Conservation (phyloP, 2,329 filamentous ascomycete species). For the Pyrenophora graminea region DNA sequence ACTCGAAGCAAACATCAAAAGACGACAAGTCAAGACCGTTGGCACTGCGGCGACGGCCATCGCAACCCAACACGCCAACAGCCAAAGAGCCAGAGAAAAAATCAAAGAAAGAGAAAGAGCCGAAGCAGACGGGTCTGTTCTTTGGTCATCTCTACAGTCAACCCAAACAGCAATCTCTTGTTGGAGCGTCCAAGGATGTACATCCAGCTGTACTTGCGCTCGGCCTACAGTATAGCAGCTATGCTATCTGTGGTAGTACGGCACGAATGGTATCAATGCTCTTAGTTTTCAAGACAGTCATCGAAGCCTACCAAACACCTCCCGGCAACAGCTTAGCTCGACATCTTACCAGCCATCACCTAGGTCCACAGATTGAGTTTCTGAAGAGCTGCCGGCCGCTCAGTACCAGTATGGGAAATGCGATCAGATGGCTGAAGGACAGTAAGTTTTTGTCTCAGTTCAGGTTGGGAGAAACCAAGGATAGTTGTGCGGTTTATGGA, state of each 20-base stretch:
- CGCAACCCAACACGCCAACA: constrained; percentile 34
- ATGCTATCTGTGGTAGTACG: constrained; percentile 86
- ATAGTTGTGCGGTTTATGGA: not conserved
- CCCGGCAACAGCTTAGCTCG: constrained; percentile 81
- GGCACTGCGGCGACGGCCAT: constrained; percentile 37
- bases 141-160: constrained; percentile 81
- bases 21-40: constrained; percentile 41
- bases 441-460: constrained; percentile 20
- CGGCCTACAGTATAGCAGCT: constrained; percentile 87
- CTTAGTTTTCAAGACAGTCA: constrained; percentile 87
- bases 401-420: constrained; percentile 96
- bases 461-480: not conserved
- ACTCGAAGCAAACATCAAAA: constrained; percentile 39
- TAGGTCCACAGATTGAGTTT: constrained; percentile 95
- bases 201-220: constrained; percentile 84
- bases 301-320: constrained; percentile 90
- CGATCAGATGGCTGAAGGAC: constrained; percentile 91
- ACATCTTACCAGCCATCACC: constrained; percentile 86
- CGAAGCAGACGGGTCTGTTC: constrained; percentile 61
- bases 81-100: constrained; percentile 40
- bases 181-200: constrained; percentile 69
- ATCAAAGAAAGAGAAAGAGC: constrained; percentile 37
- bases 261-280: constrained; percentile 86
- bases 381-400: constrained; percentile 92
- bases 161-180: constrained; percentile 68